Evolutionary conservation across 2,329 filamentous ascomycete species (phyloP).

Genomic region (Decorospora gaudefroyi): DNA sequence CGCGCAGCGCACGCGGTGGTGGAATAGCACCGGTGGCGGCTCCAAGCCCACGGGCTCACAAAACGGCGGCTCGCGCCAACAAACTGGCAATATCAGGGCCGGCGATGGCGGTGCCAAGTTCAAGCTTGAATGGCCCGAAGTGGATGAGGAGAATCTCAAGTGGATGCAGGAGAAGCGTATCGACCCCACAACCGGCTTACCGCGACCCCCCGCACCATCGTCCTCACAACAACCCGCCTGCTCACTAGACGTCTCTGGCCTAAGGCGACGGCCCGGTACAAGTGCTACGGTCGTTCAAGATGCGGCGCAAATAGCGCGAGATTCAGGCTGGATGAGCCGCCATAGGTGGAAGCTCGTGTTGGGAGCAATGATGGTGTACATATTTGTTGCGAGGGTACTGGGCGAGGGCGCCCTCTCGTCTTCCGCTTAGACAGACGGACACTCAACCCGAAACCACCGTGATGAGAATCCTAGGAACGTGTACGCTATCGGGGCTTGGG

Average conservation of each 20-base stretch:
- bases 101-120: constrained; percentile 95
- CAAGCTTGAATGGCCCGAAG: constrained; percentile 81
- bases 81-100: constrained; percentile 70
- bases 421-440: constrained; percentile 6
- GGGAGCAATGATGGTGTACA: constrained; percentile 76
- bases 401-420: constrained; percentile 52
- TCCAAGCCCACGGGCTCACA: constrained; percentile 59
- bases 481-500: background rate
- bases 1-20: constrained; percentile 83
- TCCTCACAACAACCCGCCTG: constrained; percentile 54
- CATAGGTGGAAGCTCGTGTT: constrained; percentile 78
- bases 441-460: background rate
- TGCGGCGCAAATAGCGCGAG: constrained; percentile 69
- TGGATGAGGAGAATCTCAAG: constrained; percentile 86
- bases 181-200: constrained; percentile 73
- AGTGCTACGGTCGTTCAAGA: constrained; percentile 75
- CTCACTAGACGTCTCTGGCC: constrained; percentile 66
- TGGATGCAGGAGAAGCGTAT: constrained; percentile 87
- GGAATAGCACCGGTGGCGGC: constrained; percentile 93
- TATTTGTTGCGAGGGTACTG: constrained; percentile 76
- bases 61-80: constrained; percentile 60
- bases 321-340: constrained; percentile 79
- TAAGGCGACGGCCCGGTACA: constrained; percentile 65
- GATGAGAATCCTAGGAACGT: background rate
- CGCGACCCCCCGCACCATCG: constrained; percentile 58